A percentile compares a stretch with the other conserved stretches of the same genome.
Conservation (phyloP, 768 basidiomycete species). For the Russula brevipes region DNA sequence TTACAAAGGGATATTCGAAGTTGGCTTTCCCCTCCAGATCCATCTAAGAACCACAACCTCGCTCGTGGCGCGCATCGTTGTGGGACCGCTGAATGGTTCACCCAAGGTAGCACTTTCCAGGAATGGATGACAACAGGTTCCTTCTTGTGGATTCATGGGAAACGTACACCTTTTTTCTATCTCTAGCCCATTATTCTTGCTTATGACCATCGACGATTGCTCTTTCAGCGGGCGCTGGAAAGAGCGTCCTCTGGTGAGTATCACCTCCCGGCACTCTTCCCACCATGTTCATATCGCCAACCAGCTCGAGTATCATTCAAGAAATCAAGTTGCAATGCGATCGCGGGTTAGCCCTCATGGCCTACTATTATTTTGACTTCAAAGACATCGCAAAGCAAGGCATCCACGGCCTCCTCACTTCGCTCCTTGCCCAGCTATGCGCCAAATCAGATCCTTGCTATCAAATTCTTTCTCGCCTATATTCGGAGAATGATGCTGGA, state of each 20-base stretch:
- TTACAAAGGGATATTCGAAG: background rate
- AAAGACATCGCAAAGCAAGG: background rate
- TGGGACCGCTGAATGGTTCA: background rate
- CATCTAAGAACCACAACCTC: background rate
- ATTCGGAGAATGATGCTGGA: background rate
- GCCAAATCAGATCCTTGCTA: conserved; percentile 1
- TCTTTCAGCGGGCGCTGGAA: background rate
- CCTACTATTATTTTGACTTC: conserved; percentile 4
- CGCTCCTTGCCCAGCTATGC: background rate
- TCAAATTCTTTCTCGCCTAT: background rate
- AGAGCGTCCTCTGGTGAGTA: background rate
- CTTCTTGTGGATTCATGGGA: background rate
- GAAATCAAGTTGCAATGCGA: background rate
- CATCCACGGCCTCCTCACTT: background rate
- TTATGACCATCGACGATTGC: background rate
- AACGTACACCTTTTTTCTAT: background rate
- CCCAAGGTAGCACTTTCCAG: background rate
- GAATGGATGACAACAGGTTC: background rate
- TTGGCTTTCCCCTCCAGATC: background rate
- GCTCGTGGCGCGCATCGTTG: background rate
- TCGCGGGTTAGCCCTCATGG: background rate
- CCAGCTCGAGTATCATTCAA: conserved; percentile 2
- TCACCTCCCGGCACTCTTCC: fast-evolving
- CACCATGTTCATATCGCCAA: background rate
- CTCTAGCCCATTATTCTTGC: background rate